Percentiles rank a stretch among this genome's conserved stretches.
phyloP scores from a whole-genome alignment of 148 eudicot genomes.

The Rhododendron williamsianum region DNA sequence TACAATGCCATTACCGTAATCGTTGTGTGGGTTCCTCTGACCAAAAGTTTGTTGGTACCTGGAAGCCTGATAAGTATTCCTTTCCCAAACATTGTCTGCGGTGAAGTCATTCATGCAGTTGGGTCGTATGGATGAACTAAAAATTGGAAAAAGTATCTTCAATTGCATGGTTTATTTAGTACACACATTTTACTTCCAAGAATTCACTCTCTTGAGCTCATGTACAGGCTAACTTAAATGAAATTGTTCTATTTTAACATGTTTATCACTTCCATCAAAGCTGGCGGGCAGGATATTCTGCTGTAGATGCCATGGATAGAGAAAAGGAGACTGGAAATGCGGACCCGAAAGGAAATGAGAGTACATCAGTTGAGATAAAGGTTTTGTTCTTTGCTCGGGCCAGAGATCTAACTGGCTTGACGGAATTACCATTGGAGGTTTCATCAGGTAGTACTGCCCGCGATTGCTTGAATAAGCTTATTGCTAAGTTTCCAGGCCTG shows the following conservation, averaged over 20 bases:
- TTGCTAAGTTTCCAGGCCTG: conserved; percentile 53
- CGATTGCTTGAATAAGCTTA: conserved; percentile 66
- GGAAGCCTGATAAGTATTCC: not conserved
- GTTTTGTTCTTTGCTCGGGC: conserved; percentile 93
- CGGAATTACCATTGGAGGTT: conserved; percentile 59
- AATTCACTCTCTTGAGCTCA: not conserved
- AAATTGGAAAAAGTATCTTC: not conserved
- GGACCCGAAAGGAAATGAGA: conserved; percentile 17
- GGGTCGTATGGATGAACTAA: not conserved
- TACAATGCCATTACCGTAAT: not conserved
- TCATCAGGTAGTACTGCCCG: conserved; percentile 60
- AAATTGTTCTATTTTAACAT: not conserved
- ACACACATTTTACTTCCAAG: not conserved
- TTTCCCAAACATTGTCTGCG: not conserved
- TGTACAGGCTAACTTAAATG: not conserved
- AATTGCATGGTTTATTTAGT: not conserved
- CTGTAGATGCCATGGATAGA: conserved; percentile 23
- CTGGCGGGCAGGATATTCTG: not conserved
- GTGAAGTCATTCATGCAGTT: not conserved
- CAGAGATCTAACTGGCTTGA: conserved; percentile 73
- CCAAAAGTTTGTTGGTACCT: not conserved
- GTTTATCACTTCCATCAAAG: not conserved
- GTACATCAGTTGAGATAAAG: conserved; percentile 41
- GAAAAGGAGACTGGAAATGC: conserved; percentile 17
- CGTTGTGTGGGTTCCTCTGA: not conserved